Percentiles rank a stretch among this genome's conserved stretches.
These are phyloP conservation scores for Umbilicaria muhlenbergii DNA, from an alignment of 495 filamentous ascomycete genomes.

Conservation along the genomic window DNA sequence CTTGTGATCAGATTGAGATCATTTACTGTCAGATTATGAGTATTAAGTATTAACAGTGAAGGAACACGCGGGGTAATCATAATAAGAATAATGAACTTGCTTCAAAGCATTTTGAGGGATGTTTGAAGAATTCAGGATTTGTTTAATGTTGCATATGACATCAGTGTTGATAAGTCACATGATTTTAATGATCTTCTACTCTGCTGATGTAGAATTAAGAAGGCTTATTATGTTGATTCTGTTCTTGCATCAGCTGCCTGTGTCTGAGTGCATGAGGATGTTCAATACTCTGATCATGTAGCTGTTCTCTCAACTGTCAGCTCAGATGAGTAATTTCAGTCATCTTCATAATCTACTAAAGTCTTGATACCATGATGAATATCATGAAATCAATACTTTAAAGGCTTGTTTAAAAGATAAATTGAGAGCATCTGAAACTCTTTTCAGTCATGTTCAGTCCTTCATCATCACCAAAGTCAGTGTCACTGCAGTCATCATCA, in stretches of 20 bases:
- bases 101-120: neutral
- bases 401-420: neutral
- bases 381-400: neutral
- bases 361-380: neutral
- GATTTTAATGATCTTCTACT: neutral
- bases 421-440: neutral
- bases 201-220: neutral
- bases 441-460: neutral
- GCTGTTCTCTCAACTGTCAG: neutral
- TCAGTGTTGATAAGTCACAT: neutral
- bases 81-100: neutral
- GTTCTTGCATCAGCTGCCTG: neutral
- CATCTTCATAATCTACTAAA: no score
- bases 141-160: conserved; percentile 1
- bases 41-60: conserved; percentile 2
- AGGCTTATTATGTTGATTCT: conserved; percentile 2
- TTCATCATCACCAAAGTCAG: neutral
- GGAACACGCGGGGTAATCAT: neutral
- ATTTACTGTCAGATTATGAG: neutral
- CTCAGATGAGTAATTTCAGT: neutral
- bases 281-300: neutral
- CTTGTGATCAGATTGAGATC: neutral
- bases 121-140: neutral
- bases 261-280: neutral
- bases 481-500: neutral